A percentile compares a stretch with the other conserved stretches of the same genome.
phyloP scores from a whole-genome alignment of 2,329 filamentous ascomycete genomes.

The Camillea tinctor region DNA sequence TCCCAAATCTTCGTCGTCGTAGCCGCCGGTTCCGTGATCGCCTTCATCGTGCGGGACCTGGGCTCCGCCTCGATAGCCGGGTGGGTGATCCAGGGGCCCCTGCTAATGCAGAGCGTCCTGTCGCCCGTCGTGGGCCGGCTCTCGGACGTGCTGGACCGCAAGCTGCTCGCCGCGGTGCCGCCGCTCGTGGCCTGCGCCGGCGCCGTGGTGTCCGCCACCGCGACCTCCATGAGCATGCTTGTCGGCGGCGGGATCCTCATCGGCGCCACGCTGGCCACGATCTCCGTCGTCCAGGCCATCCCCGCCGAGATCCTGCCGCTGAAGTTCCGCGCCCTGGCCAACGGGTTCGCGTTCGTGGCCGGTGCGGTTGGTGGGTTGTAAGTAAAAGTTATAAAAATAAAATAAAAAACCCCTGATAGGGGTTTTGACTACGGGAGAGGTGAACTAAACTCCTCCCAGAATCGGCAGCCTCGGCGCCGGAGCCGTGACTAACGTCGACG shows the following conservation, averaged over 20 bases:
- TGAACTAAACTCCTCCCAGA: constrained; percentile 26
- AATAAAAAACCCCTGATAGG: too few species aligned
- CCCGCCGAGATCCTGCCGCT: constrained; percentile 55
- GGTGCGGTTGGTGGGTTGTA: constrained; percentile 52
- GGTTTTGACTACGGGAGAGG: too few species aligned
- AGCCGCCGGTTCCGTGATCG: constrained; percentile 54
- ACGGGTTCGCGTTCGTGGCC: constrained; percentile 50
- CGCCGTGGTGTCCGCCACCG: constrained; percentile 53
- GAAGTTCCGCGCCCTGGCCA: constrained; percentile 55
- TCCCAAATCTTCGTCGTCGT: constrained; percentile 56
- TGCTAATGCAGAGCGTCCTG: constrained; percentile 57
- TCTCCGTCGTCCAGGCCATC: constrained; percentile 55
- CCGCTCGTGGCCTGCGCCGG: constrained; percentile 54
- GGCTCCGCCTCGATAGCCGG: constrained; percentile 49
- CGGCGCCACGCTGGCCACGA: constrained; percentile 52
- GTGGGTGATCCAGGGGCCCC: constrained; percentile 57
- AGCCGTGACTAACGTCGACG: constrained; percentile 47
- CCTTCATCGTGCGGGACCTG: constrained; percentile 54
- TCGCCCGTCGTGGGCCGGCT: constrained; percentile 56
- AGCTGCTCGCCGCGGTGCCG: constrained; percentile 50
- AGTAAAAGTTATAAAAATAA: too few species aligned
- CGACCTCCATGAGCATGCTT: constrained; percentile 53
- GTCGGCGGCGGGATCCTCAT: constrained; percentile 59
- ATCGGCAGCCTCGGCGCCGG: constrained; percentile 50
- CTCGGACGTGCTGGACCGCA: constrained; percentile 56